Percentiles rank a stretch among this genome's conserved stretches.
Conservation (phyloP, 306 rosid species). For the Vigna trinervia region DNA sequence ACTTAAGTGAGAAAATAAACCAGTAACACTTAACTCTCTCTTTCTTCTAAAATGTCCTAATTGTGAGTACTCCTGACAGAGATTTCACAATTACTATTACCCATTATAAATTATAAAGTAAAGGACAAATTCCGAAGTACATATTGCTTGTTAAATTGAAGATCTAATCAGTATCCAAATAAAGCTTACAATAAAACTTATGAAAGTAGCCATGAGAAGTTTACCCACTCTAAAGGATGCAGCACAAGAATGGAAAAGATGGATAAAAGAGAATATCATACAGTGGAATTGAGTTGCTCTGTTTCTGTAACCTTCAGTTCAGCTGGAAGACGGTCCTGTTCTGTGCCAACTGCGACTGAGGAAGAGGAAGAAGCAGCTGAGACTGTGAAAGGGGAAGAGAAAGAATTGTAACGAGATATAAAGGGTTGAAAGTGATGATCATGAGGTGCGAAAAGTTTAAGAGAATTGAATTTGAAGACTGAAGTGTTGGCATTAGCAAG, state of each 20-base stretch:
- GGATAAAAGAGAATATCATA: conserved; percentile 34
- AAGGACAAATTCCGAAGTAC: background rate
- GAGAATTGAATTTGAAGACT: conserved; percentile 42
- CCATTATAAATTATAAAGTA: background rate
- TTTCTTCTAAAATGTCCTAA: background rate
- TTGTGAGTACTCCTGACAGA: background rate
- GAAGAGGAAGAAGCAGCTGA: conserved; percentile 59
- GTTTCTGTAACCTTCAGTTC: conserved; percentile 67
- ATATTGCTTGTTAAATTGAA: background rate
- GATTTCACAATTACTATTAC: background rate
- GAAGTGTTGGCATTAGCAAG: background rate
- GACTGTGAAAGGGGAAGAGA: conserved; percentile 53
- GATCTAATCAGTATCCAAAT: background rate
- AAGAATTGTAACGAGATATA: conserved; percentile 34
- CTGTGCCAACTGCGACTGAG: conserved; percentile 48
- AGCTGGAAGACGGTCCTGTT: conserved; percentile 69
- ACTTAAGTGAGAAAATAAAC: background rate
- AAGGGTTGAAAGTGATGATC: conserved; percentile 46
- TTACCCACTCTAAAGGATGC: background rate
- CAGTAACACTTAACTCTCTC: background rate
- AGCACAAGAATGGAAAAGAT: background rate
- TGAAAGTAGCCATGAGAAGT: background rate
- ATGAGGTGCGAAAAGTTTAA: conserved; percentile 44
- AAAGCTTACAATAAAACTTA: background rate
- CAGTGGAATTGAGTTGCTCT: conserved; percentile 73